Evolutionary conservation across 371 early-diverging fungal genomes (phyloP).

Genomic region (Blakeslea trispora): DNA sequence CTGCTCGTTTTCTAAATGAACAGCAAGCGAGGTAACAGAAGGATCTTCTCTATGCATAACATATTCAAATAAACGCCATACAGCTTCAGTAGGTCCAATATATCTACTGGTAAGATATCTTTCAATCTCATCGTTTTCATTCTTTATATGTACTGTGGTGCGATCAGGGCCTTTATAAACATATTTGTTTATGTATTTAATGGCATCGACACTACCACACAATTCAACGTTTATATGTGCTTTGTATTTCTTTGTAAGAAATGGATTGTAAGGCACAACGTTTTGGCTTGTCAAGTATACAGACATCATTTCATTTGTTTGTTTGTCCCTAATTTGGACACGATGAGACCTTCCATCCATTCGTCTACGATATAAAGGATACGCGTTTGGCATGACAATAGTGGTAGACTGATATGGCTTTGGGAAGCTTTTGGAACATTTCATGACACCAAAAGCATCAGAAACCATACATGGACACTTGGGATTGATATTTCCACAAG

Average conservation of each 20-base stretch:
- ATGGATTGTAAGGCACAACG: constrained; percentile 30
- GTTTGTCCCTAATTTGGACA: neutral
- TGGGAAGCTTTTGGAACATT: constrained; percentile 5
- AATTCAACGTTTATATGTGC: constrained; percentile 37
- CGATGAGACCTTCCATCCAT: neutral
- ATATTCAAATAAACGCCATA: too few relatives aligned
- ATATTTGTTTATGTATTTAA: constrained; percentile 47
- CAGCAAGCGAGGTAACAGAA: too few relatives aligned
- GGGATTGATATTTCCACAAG: constrained; percentile 24
- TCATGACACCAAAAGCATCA: neutral
- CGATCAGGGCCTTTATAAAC: constrained; percentile 35
- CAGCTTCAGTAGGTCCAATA: too few relatives aligned
- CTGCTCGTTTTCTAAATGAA: too few relatives aligned
- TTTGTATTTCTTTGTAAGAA: constrained; percentile 24
- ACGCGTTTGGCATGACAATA: neutral
- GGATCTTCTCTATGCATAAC: too few relatives aligned
- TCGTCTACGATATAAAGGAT: too few relatives aligned
- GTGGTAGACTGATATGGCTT: neutral
- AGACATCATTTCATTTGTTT: constrained; percentile 8
- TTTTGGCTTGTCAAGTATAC: too few relatives aligned
- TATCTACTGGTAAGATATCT: too few relatives aligned
- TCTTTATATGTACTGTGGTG: neutral
- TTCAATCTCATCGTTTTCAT: too few relatives aligned
- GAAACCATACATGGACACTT: constrained; percentile 33
- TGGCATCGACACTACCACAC: constrained; percentile 8